Base-by-base conservation (phyloP, 169 alveolate species). In the Plasmodium coatneyi region DNA sequence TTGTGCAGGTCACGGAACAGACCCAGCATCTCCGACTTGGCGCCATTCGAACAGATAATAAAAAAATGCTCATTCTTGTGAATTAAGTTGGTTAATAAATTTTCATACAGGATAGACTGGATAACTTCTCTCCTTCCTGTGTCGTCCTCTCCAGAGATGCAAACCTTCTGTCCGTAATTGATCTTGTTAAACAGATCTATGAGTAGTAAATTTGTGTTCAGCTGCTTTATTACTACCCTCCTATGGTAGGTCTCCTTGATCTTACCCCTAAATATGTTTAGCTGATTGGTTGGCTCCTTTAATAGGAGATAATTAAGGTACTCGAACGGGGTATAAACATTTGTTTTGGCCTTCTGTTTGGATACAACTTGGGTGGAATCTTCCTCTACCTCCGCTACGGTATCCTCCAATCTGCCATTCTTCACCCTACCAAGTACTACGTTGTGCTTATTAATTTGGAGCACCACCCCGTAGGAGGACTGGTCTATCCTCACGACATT, bases 261-360 rank as follows among this genome's bases (percentile, higher is more conserved):
- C 25, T 39, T 43, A 16, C 16, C 41, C 43, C 46, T 74, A 70
- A 86, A 86, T 76, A 86, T 52, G 41, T 86, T 86, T 52, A 86
- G 22, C 25, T 76, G 79, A 16, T 71, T 34, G 41, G 6, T 54
- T 66, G 76, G 76, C 0, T 76, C 70, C 41, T 46, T 43, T 41
- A 41, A 41, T 32, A 54, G 43, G 39, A 86, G 16, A 43, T 72
- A 74, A 74, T 86, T 49, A 22, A 86, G n/a, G 54, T 86, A 86
- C 41, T 86, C 93, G 39, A 32, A 86, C 3, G 93, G 93, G 25
- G 93, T 49, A 14, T 74, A 86, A n/a, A 86, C 80, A 28, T 86
- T 86, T 86, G 16, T 86, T 46, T 84, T 32, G n/a, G 25, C 71
- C 19, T 16, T 16, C 54, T 43, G 54, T 49, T 49, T 3, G 22